Conservation (phyloP, 1,284 basidiomycete genomes). For the Thecaphora thlaspeos region DNA sequence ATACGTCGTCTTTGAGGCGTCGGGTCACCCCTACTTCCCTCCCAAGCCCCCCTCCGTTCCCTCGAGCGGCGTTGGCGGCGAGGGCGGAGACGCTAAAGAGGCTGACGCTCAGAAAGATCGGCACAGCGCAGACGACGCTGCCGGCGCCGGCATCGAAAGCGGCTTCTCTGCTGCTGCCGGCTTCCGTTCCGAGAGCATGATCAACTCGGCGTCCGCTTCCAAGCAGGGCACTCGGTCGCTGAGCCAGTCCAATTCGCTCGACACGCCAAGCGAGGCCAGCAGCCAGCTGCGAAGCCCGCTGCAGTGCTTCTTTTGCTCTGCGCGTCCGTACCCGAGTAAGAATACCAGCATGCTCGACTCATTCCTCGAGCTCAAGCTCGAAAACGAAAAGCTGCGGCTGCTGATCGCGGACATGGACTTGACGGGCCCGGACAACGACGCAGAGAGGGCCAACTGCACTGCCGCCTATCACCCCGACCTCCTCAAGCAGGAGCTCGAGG, state of each 20-base stretch:
- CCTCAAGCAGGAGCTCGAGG: slow-evolving; percentile 36
- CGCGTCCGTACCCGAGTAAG: slow-evolving; percentile 46
- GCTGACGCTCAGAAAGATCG: slow-evolving; percentile 4
- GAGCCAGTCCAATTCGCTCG: slow-evolving; percentile 24
- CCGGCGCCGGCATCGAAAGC: slow-evolving; percentile 11
- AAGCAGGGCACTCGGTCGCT: slow-evolving; percentile 20
- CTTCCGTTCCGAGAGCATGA: slow-evolving; percentile 24
- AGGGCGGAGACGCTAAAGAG: slow-evolving; percentile 2
- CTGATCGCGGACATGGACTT: slow-evolving; percentile 36
- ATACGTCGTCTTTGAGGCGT: slow-evolving; percentile 49
- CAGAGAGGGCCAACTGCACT: slow-evolving; percentile 13
- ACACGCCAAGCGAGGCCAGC: slow-evolving; percentile 26
- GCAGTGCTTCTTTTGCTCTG: slow-evolving; percentile 50
- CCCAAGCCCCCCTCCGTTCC: slow-evolving; percentile 10
- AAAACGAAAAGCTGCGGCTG: slow-evolving; percentile 48
- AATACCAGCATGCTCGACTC: slow-evolving; percentile 51
- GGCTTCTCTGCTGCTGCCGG: too few relatives aligned
- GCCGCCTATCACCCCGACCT: slow-evolving; percentile 32
- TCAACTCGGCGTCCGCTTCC: slow-evolving; percentile 10
- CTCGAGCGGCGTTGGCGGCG: background rate
- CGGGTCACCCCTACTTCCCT: slow-evolving; percentile 46
- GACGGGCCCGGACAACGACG: slow-evolving; percentile 18
- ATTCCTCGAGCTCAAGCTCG: slow-evolving; percentile 53
- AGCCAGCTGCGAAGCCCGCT: slow-evolving; percentile 15
- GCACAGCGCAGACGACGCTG: too few relatives aligned